phyloP scores from a whole-genome alignment of 352 stramenopile genomes.

The Phytophthora sp. region DNA sequence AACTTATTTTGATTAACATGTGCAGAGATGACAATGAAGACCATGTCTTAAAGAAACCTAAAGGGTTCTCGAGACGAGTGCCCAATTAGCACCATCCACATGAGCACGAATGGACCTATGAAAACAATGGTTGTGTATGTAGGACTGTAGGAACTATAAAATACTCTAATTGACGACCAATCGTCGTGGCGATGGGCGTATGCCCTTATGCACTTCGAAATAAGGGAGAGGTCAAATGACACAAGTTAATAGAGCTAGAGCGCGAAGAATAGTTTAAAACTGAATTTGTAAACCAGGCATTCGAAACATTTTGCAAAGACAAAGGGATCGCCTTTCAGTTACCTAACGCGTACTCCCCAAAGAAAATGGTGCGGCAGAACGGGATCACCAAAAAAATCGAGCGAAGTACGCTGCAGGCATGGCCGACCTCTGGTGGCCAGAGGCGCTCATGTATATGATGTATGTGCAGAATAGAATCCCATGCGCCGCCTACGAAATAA shows the following conservation, averaged over 20 bases:
- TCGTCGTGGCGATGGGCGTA: too few relatives aligned
- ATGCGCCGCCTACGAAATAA: background rate
- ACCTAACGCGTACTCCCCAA: background rate
- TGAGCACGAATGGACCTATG: background rate
- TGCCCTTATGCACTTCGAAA: background rate
- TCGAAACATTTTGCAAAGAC: background rate
- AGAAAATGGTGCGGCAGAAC: background rate
- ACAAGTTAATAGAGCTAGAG: background rate
- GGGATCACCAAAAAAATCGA: background rate
- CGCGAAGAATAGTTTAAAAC: background rate
- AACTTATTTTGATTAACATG: background rate
- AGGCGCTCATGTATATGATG: background rate
- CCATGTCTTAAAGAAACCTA: background rate
- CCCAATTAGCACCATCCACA: background rate
- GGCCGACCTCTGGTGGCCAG: background rate
- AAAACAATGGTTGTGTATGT: background rate
- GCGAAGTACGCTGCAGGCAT: background rate
- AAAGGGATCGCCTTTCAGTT: background rate
- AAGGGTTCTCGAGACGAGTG: background rate
- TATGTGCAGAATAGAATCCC: background rate
- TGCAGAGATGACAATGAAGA: background rate
- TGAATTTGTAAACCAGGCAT: background rate
- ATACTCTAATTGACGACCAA: background rate
- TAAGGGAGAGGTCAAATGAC: background rate
- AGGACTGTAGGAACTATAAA: background rate